Percentiles rank a stretch among this genome's conserved stretches.
Conservation (phyloP, 228 moss, liverwort and hornwort species). For the Sphagnum magellanicum region DNA sequence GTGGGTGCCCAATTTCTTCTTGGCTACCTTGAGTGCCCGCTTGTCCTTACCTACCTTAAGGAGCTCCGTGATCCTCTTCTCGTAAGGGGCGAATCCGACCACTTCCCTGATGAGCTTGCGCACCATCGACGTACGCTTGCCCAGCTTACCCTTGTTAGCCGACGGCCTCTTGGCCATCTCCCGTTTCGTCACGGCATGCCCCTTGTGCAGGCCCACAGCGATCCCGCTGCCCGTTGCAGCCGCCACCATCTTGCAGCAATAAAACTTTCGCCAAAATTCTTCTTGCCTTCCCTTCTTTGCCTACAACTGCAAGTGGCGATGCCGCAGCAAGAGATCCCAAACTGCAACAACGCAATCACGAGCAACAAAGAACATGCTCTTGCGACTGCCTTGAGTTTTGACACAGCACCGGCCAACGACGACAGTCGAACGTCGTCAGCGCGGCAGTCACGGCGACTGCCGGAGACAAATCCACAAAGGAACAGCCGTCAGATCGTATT, state of each 20-base stretch:
- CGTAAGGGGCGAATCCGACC: slow-evolving; percentile 49
- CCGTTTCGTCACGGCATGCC: slow-evolving; percentile 75
- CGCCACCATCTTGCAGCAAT: slow-evolving; percentile 44
- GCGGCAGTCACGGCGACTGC: too few species aligned
- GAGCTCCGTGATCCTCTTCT: slow-evolving; percentile 54
- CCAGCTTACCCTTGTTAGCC: slow-evolving; percentile 59
- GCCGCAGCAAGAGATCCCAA: too few species aligned
- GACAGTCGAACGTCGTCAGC: too few species aligned
- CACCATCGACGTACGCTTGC: slow-evolving; percentile 44
- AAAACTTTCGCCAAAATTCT: too few species aligned
- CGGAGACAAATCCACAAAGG: too few species aligned
- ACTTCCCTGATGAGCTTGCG: slow-evolving; percentile 51
- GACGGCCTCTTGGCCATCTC: slow-evolving; percentile 72
- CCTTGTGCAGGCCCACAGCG: slow-evolving; percentile 61
- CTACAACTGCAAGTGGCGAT: too few species aligned
- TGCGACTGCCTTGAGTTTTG: too few species aligned
- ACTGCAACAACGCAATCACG: too few species aligned
- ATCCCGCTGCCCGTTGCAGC: slow-evolving; percentile 75
- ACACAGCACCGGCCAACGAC: too few species aligned
- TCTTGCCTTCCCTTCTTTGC: too few species aligned
- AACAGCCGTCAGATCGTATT: too few species aligned
- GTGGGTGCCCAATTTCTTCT: slow-evolving; percentile 77
- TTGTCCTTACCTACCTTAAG: slow-evolving; percentile 84
- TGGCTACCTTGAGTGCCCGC: slow-evolving; percentile 72
- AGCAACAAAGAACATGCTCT: too few species aligned